Base-by-base conservation (phyloP, 2,329 filamentous ascomycete species). In the Dothidotthia symphoricarpi region DNA sequence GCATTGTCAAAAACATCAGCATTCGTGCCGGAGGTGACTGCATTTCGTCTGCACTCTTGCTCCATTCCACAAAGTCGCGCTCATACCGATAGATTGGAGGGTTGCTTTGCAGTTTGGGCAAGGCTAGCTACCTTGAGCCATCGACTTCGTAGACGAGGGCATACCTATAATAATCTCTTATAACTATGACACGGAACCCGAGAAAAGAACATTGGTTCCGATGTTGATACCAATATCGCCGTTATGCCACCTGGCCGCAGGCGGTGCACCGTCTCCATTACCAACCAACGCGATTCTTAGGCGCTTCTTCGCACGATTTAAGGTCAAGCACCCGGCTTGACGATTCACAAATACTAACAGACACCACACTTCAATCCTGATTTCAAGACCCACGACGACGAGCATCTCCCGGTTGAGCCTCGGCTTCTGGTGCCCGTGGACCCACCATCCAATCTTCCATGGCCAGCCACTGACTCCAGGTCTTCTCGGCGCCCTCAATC, bases 381-480 rank as follows among this genome's bases (percentile, higher is more conserved):
- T 28, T 37, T 53, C 41, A 56, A 31, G 52, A 56, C 26, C 41
- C 41, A 36, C 52, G 52, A 37, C 52, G 51, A 43, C 47, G 51
- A 17, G 44, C 41, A 26, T 57, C 54, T 22, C 42, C 47, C 16
- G 41, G 46, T 22, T 52, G 48, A 28, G 61, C 59, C 27, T 62
- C 58, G n/a, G 57, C 59, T 40, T 62, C 57, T 6, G 85, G 86
- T 22, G 84, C 83, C 45, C 87, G 74, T 1, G 87, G 86, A 2
- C 90, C 90, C n/a, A 96, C 73, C 89, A 95, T 95, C 91, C 91
- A 97, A 66, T 96, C 91, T 67, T 95, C 88, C 88, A 96, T 94
- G 10, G 88, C 88, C 22, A 96, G 72, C 91, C 91, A 97, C 57
- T 91, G 84, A 62, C 88, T 94, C 93, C 93, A 98, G 43, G 77